Evolutionary conservation across 2,329 filamentous ascomycete genomes (phyloP).

Genomic region (Clonostachys solani): DNA sequence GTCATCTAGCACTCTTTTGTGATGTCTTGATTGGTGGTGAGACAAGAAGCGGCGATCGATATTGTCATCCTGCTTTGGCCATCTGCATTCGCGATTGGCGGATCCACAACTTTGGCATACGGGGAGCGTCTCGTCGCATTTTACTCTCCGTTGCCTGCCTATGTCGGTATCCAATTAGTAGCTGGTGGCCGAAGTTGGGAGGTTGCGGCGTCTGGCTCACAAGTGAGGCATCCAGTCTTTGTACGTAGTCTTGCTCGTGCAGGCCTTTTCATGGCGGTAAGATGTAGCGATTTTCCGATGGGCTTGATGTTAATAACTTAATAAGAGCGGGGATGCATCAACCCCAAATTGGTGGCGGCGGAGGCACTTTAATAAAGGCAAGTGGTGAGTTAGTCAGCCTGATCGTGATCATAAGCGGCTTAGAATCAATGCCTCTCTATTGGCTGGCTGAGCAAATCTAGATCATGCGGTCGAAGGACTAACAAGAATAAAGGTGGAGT

Average conservation of each 20-base stretch:
- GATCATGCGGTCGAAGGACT: too few relatives aligned
- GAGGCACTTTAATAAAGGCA: too few relatives aligned
- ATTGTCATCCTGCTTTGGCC: neutral
- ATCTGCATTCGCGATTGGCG: neutral
- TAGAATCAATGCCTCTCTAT: neutral
- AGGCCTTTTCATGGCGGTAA: neutral
- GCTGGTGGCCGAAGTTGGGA: neutral
- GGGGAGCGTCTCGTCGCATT: neutral
- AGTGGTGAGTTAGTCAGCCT: too few relatives aligned
- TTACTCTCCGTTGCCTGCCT: neutral
- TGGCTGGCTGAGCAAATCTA: neutral
- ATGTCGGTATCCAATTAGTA: neutral
- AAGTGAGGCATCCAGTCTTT: slow-evolving; percentile 6
- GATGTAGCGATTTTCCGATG: too few relatives aligned
- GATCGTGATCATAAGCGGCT: neutral
- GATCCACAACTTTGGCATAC: neutral
- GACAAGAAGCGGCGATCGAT: neutral
- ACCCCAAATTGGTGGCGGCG: too few relatives aligned
- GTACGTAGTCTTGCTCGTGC: slow-evolving; percentile 3
- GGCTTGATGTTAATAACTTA: too few relatives aligned
- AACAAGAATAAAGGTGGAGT: too few relatives aligned
- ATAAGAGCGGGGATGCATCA: too few relatives aligned
- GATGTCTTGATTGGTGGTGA: neutral
- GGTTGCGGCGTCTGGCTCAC: neutral
- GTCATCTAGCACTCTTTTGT: neutral